Percentiles rank a stretch among this genome's conserved stretches.
These are phyloP conservation scores for Hypomyces rosellus DNA, from an alignment of 2,329 filamentous ascomycete species.

Conservation along the genomic window DNA sequence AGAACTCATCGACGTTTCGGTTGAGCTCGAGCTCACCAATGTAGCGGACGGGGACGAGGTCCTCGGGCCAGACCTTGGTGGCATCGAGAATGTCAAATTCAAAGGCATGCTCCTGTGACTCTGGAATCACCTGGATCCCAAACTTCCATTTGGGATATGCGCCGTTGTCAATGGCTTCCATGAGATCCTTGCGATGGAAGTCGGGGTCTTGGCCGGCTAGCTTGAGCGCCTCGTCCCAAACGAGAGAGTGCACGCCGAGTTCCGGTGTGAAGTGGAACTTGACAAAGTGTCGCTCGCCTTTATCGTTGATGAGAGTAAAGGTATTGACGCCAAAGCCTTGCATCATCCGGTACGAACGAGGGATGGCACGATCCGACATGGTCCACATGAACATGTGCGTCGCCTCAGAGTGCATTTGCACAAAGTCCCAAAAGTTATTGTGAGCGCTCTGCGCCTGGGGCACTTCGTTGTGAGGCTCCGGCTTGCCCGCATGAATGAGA, in stretches of 20 bases:
- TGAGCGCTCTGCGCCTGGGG: conserved; percentile 66
- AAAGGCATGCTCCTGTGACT: conserved; percentile 66
- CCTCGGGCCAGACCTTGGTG: conserved; percentile 81
- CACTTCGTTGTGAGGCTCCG: conserved; percentile 57
- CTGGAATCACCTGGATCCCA: conserved; percentile 70
- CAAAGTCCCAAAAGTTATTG: conserved; percentile 75
- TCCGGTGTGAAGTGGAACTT: conserved; percentile 74
- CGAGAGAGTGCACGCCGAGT: conserved; percentile 67
- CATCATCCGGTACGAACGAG: conserved; percentile 76
- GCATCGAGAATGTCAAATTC: conserved; percentile 82
- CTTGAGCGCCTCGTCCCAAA: conserved; percentile 77
- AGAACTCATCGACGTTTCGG: conserved; percentile 73
- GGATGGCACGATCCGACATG: conserved; percentile 69
- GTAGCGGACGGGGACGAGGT: conserved; percentile 66
- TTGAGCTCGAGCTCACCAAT: conserved; percentile 78
- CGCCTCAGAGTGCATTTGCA: conserved; percentile 55
- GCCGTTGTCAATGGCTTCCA: conserved; percentile 66
- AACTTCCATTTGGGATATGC: conserved; percentile 74
- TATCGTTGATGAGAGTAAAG: conserved; percentile 60
- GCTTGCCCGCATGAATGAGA: conserved; percentile 59
- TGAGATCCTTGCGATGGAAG: conserved; percentile 73
- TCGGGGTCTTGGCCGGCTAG: conserved; percentile 69
- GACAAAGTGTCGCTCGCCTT: conserved; percentile 65
- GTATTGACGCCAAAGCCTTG: conserved; percentile 83
- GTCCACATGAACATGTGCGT: conserved; percentile 78